These are phyloP conservation scores for Cladophialophora chaetospira DNA, from an alignment of 2,329 filamentous ascomycete genomes.

Conservation along the genomic window DNA sequence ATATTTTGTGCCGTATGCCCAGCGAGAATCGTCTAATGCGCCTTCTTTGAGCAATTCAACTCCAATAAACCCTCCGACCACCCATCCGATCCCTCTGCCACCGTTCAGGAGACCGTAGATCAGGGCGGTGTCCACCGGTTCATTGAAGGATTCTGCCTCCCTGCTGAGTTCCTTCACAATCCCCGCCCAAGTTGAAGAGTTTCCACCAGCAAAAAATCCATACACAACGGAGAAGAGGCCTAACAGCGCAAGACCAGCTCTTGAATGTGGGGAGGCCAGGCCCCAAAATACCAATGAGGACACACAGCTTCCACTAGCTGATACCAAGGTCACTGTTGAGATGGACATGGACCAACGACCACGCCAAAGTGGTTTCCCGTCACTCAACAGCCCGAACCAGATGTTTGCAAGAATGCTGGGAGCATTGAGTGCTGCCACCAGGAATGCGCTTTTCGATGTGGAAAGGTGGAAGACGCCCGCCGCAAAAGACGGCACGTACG, in stretches of 20 bases:
- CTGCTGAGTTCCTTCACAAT: background rate
- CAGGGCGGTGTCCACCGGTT: background rate
- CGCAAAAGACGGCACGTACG: conserved; percentile 41
- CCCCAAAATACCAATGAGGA: background rate
- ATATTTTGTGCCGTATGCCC: background rate
- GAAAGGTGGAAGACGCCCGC: conserved; percentile 36
- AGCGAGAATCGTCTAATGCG: background rate
- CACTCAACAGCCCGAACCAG: conserved; percentile 18
- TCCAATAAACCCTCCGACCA: background rate
- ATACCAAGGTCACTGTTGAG: background rate
- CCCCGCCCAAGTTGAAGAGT: background rate
- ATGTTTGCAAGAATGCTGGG: conserved; percentile 14
- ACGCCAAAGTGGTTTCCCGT: conserved; percentile 2
- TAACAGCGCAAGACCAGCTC: background rate
- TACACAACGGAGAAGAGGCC: background rate
- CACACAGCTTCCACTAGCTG: background rate
- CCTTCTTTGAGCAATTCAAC: background rate
- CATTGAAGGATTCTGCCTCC: background rate
- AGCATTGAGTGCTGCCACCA: conserved; percentile 14
- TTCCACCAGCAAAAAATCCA: background rate
- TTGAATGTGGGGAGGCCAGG: background rate
- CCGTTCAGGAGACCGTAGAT: background rate
- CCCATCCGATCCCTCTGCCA: background rate
- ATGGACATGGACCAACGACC: background rate
- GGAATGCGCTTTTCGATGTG: conserved; percentile 1